Conservation (phyloP, 768 basidiomycete genomes). For the Epithele typhae region DNA sequence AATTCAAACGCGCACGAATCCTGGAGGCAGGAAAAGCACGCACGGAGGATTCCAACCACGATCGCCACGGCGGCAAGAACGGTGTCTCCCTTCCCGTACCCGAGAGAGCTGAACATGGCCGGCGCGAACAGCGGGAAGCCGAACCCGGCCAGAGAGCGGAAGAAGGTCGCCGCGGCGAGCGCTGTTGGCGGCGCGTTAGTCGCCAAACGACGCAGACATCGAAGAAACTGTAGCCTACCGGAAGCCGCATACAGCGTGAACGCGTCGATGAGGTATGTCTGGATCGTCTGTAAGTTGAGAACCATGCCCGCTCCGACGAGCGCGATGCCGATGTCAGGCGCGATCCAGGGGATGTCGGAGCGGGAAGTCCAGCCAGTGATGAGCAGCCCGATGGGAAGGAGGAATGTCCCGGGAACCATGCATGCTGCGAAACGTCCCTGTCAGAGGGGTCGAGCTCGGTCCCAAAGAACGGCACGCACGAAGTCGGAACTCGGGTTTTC, state of each 20-base stretch:
- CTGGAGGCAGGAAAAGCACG: slow-evolving; percentile 13
- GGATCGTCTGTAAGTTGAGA: slow-evolving; percentile 57
- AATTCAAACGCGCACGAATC: too few species aligned
- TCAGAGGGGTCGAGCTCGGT: too few species aligned
- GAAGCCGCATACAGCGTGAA: slow-evolving; percentile 68
- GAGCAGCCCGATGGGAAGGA: slow-evolving; percentile 66
- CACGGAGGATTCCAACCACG: slow-evolving; percentile 51
- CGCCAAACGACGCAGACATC: slow-evolving; percentile 25
- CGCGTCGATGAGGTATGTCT: slow-evolving; percentile 64
- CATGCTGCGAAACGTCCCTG: slow-evolving; percentile 34
- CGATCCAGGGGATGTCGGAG: slow-evolving; percentile 60
- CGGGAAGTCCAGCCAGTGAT: slow-evolving; percentile 69
- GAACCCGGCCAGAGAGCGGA: slow-evolving; percentile 66
- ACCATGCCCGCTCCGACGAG: slow-evolving; percentile 55
- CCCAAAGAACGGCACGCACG: slow-evolving; percentile 37
- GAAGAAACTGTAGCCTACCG: slow-evolving; percentile 54
- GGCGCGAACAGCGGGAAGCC: slow-evolving; percentile 74
- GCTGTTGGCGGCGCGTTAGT: slow-evolving; percentile 32
- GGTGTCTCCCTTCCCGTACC: slow-evolving; percentile 66
- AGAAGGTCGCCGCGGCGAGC: slow-evolving; percentile 56
- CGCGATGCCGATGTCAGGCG: slow-evolving; percentile 56
- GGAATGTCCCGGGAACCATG: slow-evolving; percentile 53
- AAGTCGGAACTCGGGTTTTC: slow-evolving; percentile 51
- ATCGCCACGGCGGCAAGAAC: slow-evolving; percentile 55
- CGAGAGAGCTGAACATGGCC: slow-evolving; percentile 57